Evolutionary conservation across 306 rosid genomes (phyloP), one percentile per base, ranked within the genome.

Genomic region (Malus fusca): DNA sequence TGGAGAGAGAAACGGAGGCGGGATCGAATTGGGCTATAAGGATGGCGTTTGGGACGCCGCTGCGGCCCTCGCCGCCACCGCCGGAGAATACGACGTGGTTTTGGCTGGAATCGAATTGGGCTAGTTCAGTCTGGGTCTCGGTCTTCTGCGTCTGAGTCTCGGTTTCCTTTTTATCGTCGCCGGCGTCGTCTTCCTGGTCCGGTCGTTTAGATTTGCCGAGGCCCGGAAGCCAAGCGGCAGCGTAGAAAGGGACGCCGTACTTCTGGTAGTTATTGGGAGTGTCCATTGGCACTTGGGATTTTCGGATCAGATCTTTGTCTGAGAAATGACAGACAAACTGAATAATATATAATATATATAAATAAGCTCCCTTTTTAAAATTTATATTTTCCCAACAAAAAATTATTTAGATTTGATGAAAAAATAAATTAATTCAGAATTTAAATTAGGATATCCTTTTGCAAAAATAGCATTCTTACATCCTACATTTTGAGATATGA

Each of bases 21-120:
- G 43, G 68, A 81, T 92, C 97, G 74, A 89, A 95, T 46, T 68
- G 82, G 33, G 88, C 69, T 21, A 95, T 76, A 66, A 89, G 43
- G 40, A 95, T 58, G 33, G 97, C 87, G 83, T 95, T 95, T 2
- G 90, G 90, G 68, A 95, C 88, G 25, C 99, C 99, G 69, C 93
- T 95, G 69, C 82, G 80, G 31, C 99, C 96, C 77, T 85, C 93
- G 56, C 97, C 98, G 25, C 97, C 98, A 4, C 98, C 98, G 18
- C 98, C 98, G 25, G 97, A 83, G 53, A 89, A 74, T 2, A 88
- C 91, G 2, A 89, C 70, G 77, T 84, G 84, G 65, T 40, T 79
- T n/a, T 79, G 82, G 56, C 35, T 58, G 30, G 78, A 77, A 31
- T 61, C 19, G 59, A 53, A 42, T 21, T 37, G 55, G 21, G 68